phyloP scores from a whole-genome alignment of 345 rosid species.

The Melaleuca quinquenervia region DNA sequence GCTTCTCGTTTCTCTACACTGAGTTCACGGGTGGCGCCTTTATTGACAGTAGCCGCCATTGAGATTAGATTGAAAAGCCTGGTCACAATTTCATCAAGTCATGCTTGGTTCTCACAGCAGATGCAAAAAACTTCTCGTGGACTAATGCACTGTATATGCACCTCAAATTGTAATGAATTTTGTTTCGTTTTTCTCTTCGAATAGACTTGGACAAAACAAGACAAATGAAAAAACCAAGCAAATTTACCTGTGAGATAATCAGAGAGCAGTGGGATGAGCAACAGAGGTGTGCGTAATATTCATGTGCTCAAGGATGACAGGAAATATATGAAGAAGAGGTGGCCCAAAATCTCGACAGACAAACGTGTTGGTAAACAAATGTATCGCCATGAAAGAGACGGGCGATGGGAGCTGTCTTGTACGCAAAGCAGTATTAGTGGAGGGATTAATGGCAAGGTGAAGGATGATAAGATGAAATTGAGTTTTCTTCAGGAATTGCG shows the following conservation, averaged over 20 bases:
- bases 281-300: background rate
- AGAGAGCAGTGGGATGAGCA: background rate
- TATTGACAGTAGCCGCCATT: background rate
- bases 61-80: background rate
- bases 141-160: background rate
- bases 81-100: background rate
- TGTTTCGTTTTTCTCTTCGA: background rate
- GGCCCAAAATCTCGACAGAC: background rate
- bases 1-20: constrained; percentile 13
- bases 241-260: background rate
- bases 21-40: constrained; percentile 18
- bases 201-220: background rate
- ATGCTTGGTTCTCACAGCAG: background rate
- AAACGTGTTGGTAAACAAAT: constrained; percentile 11
- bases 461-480: background rate
- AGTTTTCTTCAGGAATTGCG: background rate
- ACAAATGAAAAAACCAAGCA: background rate
- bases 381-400: constrained; percentile 15
- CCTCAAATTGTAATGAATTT: background rate
- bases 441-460: background rate
- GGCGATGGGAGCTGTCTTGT: background rate
- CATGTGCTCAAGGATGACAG: background rate
- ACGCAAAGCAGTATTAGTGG: background rate
- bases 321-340: constrained; percentile 7
- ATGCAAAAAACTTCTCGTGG: background rate